Base-by-base conservation (phyloP, 495 filamentous ascomycete species). In the Annulohypoxylon moriforme region DNA sequence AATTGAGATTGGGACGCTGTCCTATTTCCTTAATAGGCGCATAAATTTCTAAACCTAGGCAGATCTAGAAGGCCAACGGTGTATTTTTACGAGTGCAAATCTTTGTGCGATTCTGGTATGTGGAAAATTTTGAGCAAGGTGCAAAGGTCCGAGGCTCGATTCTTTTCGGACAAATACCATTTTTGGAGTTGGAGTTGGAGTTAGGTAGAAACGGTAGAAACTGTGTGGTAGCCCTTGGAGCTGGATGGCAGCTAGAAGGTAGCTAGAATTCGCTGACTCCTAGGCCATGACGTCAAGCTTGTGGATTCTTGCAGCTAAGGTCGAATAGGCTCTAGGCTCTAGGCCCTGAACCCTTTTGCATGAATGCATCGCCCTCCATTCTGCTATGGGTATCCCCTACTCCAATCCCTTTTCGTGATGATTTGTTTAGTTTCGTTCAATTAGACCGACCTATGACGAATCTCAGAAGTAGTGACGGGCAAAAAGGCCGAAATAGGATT, bases 271-370 rank as follows among this genome's bases (percentile, higher is more conserved):
- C 10, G 64, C 25, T 63, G 59, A 53, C 50, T 60, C 25, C n/a
- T 13, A 40, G 55, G 52, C 50, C 55, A 64, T 72, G 64, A 72
- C 69, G 69, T 72, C 69, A 72, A n/a, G 25, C 20, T 60, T 60
- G 69, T 68, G 69, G 69, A 68, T 56, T 64, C 42, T 20, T 68
- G 69, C 69, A 67, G 69, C 44, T 36, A 31, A 68, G 50, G 46
- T 57, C 22, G 40, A 71, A 71, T 71, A 67, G 50, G 42, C 68
- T 62, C 62, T 61, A 42, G 49, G 47, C 46, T 56, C 20, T 49
- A 49, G 11, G 11, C n/a, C 40, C 20, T 20, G 16, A 20, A n/a
- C 11, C 46, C 36, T 25, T 50, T 50, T 62, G 57, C 68, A 71
- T 62, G 49, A 71, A 62, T 71, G 36, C 27, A 52, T 64, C 40